phyloP scores from a whole-genome alignment of 2,329 filamentous ascomycete species.

The Epichloe elymi region DNA sequence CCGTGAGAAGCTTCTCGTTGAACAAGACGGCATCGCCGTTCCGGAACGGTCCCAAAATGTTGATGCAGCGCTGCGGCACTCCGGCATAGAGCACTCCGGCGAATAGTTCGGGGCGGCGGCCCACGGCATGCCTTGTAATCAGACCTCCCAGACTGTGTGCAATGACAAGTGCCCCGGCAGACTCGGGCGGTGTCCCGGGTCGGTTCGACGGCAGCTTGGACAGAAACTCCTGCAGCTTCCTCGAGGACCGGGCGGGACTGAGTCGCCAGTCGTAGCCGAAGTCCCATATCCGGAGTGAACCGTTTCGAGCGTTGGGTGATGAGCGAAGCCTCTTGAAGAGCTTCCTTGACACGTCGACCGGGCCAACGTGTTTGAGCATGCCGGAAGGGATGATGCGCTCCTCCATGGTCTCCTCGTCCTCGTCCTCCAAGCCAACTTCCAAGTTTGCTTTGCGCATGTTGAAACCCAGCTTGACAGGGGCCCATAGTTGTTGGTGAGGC shows the following conservation, averaged over 20 bases:
- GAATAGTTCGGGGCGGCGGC: constrained; percentile 73
- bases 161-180: constrained; percentile 64
- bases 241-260: constrained; percentile 64
- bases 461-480: constrained; percentile 82
- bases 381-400: constrained; percentile 74
- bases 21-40: constrained; percentile 88
- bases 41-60: constrained; percentile 77
- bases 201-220: constrained; percentile 64
- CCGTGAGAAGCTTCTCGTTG: constrained; percentile 79
- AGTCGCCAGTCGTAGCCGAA: constrained; percentile 94
- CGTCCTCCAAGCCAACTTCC: constrained; percentile 67
- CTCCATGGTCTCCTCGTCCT: constrained; percentile 74
- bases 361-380: constrained; percentile 84
- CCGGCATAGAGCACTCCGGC: constrained; percentile 77
- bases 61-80: constrained; percentile 73
- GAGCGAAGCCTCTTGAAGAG: constrained; percentile 66
- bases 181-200: constrained; percentile 33
- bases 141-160: constrained; percentile 81
- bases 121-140: constrained; percentile 79
- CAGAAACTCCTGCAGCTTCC: constrained; percentile 59
- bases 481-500: constrained; percentile 81
- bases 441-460: constrained; percentile 87
- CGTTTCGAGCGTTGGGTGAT: constrained; percentile 58
- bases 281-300: constrained; percentile 68
- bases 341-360: constrained; percentile 75